Evolutionary conservation across 2,329 filamentous ascomycete genomes (phyloP), one percentile per base, ranked within the genome.

Genomic region (Graphium sp.): DNA sequence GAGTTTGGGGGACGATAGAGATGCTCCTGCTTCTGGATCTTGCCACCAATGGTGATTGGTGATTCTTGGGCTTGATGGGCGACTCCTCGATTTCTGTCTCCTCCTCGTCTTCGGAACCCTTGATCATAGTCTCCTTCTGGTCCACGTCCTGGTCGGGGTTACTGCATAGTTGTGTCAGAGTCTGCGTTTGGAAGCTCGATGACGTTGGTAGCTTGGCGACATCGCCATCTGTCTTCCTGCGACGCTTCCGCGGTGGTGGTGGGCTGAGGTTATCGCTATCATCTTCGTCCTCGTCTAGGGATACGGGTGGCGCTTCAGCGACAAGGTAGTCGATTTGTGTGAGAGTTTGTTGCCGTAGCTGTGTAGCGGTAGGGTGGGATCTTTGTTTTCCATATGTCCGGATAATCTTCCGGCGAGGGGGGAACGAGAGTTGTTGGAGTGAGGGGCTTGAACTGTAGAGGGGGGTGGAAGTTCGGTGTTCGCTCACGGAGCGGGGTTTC

Each of bases 1-100:
- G 59, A 5, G 59, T 63, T 32, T 59, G 52, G 1, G 56, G 56
- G 5, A 55, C 42, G n/a, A 51, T 34, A 1, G 52, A 50, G 14
- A 39, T 25, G 8, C 33, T 33, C 18, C 33, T 37, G 15, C 22
- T 17, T 12, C 24, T 15, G 6, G 12, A 17, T 18, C n/a, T 29
- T 22, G 27, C 19, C n/a, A 22, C 17, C 15, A 26, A 15, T 14
- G 7, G 10, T n/a, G n/a, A 13, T 18, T 9, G 26, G 18, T 13
- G 26, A 19, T 28, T 19, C 14, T 17, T 11, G 12, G 10, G n/a
- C 17, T 2, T 18, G 11, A 13, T 6, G 9, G 17, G 12, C 14
- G 20, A 23, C 14, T 34, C 22, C 22, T 33, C 30, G 14, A 26
- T 26, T 17, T 37, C 36, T 2, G 39, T 37, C 4, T 43, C 42